A percentile compares a stretch with the other conserved stretches of the same genome.
Evolutionary conservation across 2,329 filamentous ascomycete species (phyloP).

Genomic region (Parastagonospora avenae): DNA sequence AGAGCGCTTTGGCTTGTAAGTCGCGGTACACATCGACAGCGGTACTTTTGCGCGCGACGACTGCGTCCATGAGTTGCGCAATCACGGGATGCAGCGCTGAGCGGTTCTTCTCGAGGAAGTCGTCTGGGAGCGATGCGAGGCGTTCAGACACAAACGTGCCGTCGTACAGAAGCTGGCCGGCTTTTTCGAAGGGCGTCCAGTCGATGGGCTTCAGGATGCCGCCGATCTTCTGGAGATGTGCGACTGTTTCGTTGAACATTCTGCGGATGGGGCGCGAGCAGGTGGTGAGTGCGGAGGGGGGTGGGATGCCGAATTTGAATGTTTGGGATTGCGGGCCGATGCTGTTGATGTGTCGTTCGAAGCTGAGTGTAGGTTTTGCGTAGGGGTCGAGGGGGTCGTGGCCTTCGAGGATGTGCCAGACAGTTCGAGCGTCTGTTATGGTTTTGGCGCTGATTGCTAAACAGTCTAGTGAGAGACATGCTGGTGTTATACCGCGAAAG

Average conservation of each 20-base stretch:
- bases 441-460: slow-evolving; percentile 60
- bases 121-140: slow-evolving; percentile 47
- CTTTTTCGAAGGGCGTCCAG: slow-evolving; percentile 54
- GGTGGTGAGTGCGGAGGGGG: slow-evolving; percentile 48
- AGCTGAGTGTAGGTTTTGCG: slow-evolving; percentile 50
- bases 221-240: slow-evolving; percentile 33
- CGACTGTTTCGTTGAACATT: slow-evolving; percentile 38
- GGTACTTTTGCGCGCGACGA: slow-evolving; percentile 31
- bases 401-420: slow-evolving; percentile 55
- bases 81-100: slow-evolving; percentile 58
- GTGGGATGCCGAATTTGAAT: slow-evolving; percentile 59
- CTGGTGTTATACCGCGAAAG: slow-evolving; percentile 57
- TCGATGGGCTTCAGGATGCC: slow-evolving; percentile 37
- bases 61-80: slow-evolving; percentile 46
- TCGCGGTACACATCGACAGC: slow-evolving; percentile 42
- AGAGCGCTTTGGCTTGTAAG: slow-evolving; percentile 37
- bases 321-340: slow-evolving; percentile 41
- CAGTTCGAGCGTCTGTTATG: slow-evolving; percentile 54
- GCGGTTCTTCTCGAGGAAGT: slow-evolving; percentile 38
- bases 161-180: slow-evolving; percentile 61
- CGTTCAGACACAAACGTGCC: slow-evolving; percentile 64
- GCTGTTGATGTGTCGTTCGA: slow-evolving; percentile 42
- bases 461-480: slow-evolving; percentile 63
- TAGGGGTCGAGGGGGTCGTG: slow-evolving; percentile 59
- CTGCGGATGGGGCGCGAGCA: slow-evolving; percentile 50